Percentiles rank a stretch among this genome's conserved stretches.
phyloP scores from a whole-genome alignment of 164 flowering plant genomes.

The Sedum album region DNA sequence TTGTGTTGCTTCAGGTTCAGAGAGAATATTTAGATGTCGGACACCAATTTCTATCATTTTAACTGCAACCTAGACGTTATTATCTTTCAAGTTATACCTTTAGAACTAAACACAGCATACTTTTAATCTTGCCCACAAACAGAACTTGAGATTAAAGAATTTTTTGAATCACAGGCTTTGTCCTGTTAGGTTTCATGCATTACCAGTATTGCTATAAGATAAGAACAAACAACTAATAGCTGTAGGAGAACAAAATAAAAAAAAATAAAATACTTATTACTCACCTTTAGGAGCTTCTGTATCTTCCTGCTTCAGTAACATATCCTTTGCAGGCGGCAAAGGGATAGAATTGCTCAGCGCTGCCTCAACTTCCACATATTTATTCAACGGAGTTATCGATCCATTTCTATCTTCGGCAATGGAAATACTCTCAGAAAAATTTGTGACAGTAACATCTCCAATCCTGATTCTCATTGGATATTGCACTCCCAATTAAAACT shows the following conservation, averaged over 20 bases:
- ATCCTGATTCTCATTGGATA: constrained; percentile 34
- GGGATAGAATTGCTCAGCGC: constrained; percentile 18
- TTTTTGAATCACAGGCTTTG: not conserved
- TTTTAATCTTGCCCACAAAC: not conserved
- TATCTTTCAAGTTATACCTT: not conserved
- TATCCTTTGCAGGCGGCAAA: constrained; percentile 28
- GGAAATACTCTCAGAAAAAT: constrained; percentile 22
- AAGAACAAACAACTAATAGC: not conserved
- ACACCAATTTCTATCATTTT: not conserved
- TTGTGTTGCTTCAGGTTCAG: not conserved
- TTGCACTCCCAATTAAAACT: not conserved
- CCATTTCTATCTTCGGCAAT: constrained; percentile 26
- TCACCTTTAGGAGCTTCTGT: constrained; percentile 72
- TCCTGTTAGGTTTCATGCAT: not conserved
- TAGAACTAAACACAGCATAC: not conserved
- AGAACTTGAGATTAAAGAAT: not conserved
- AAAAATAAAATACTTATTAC: no score
- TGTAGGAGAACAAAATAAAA: not conserved
- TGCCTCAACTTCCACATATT: constrained; percentile 14
- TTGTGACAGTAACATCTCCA: constrained; percentile 19
- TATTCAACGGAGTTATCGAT: constrained; percentile 10
- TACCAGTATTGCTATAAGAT: not conserved
- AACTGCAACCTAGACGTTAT: not conserved
- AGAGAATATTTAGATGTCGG: not conserved
- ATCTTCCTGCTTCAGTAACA: constrained; percentile 48